Base-by-base conservation (phyloP, 805 yeast species). In the Starmerella vitae region DNA sequence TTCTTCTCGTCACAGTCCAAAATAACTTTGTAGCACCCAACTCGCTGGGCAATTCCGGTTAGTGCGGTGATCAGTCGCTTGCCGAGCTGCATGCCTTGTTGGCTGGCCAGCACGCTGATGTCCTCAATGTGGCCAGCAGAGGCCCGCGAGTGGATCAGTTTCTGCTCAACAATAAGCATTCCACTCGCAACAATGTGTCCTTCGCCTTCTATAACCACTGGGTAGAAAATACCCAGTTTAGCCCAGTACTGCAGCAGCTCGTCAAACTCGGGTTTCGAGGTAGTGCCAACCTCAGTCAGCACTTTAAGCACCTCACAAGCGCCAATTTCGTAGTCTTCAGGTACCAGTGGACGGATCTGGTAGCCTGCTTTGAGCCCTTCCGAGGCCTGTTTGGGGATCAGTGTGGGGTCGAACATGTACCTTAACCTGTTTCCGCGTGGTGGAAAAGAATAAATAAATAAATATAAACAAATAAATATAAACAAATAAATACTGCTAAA, bases 111-210 rank as follows among this genome's bases (percentile, higher is more conserved):
- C 3, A 88, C 93, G 1, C 96, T 78, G 44, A 88, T 88, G 57
- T 88, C 98, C 55, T 88, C 98, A 46, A 88, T 79, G 61, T 88
- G 97, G 2, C 97, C 97, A 4, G 83, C 93, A 37, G 68, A 59
- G 0, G 94, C 93, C 57, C 91, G 75, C 29, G 64, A 72, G 60
- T 88, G 98, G 46, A 91, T 84, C 46, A 61, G 55, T 58, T 88
- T 88, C 36, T 68, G 69, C 58, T 88, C 98, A 6, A 91, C 64
- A 9, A 91, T 52, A 12, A 88, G 61, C 56, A 79, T 75, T 0
- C 97, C 97, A 0, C 85, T 74, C 3, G 93, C 95, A 0, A 82
- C 93, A 9, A 85, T 72, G 7, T 68, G 73, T 0, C 57, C 48
- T 0, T 54, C 56, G 48, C 77, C 68, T 9, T 72, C 61, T 35